Evolutionary conservation across 208 protist genomes (phyloP).

Genomic region (Jaenimonas drosophilae): DNA sequence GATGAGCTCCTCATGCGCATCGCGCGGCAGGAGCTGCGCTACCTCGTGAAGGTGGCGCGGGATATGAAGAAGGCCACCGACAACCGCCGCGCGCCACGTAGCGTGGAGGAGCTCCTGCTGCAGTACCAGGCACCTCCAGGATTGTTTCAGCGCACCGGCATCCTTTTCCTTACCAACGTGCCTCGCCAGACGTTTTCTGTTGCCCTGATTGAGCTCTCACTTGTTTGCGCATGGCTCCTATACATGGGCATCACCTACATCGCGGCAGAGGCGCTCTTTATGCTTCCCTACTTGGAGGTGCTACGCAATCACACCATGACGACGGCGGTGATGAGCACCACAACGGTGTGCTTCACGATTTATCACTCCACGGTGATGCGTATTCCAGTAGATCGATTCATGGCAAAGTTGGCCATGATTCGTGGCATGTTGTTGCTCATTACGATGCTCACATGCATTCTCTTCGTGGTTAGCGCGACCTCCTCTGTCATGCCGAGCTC

Average conservation of each 20-base stretch:
- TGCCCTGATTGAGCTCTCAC: constrained; percentile 31
- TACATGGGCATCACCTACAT: constrained; percentile 20
- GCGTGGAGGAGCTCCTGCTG: constrained; percentile 11
- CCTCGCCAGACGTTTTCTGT: constrained; percentile 55
- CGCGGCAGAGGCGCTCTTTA: neutral
- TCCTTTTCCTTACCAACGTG: constrained; percentile 58
- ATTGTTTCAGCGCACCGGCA: constrained; percentile 35
- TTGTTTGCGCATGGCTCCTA: constrained; percentile 16
- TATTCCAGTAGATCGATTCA: neutral
- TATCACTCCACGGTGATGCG: neutral
- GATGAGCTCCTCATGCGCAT: constrained; percentile 33
- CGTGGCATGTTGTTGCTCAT: neutral
- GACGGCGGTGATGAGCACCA: neutral
- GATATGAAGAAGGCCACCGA: constrained; percentile 31
- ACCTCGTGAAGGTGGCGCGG: constrained; percentile 56
- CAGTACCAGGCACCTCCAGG: constrained; percentile 26
- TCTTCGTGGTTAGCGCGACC: neutral
- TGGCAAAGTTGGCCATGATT: neutral
- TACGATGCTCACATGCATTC: neutral
- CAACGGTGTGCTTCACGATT: neutral
- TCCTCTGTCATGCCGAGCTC: neutral
- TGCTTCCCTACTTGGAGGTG: neutral
- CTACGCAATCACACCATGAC: neutral
- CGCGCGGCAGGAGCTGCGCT: constrained; percentile 50
- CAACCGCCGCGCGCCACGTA: constrained; percentile 9